These are phyloP conservation scores for Zymoseptoria ardabiliae DNA, from an alignment of 2,329 filamentous ascomycete genomes.

Conservation along the genomic window DNA sequence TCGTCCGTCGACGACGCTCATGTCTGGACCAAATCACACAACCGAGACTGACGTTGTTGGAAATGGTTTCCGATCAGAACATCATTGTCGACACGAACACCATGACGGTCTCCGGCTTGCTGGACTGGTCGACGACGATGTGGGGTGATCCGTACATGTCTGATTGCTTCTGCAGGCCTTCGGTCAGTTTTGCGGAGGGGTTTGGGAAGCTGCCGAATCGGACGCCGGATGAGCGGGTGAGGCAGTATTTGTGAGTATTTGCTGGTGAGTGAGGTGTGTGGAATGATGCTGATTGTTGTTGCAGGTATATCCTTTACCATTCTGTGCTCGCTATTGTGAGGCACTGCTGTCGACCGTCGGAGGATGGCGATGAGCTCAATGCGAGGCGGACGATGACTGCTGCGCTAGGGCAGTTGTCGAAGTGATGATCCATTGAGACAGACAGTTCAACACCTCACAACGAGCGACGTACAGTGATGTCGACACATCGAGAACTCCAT, in stretches of 20 bases:
- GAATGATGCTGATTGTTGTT: neutral
- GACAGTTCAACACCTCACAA: neutral
- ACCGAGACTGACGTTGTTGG: constrained; percentile 45
- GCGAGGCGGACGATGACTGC: constrained; percentile 34
- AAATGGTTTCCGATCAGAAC: constrained; percentile 43
- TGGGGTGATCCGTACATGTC: constrained; percentile 53
- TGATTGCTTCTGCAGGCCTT: constrained; percentile 40
- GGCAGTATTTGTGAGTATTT: constrained; percentile 37
- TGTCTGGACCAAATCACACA: constrained; percentile 45
- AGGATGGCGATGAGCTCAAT: constrained; percentile 35
- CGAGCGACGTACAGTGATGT: too few relatives aligned
- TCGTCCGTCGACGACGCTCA: constrained; percentile 38
- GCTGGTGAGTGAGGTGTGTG: neutral
- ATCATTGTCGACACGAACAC: constrained; percentile 43
- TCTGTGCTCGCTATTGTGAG: constrained; percentile 36
- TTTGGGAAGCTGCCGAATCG: constrained; percentile 33
- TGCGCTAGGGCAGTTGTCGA: constrained; percentile 14
- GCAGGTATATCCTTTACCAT: constrained; percentile 41
- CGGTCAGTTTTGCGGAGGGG: constrained; percentile 37
- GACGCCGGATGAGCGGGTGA: constrained; percentile 27
- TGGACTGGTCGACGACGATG: constrained; percentile 47
- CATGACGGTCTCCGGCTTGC: constrained; percentile 41
- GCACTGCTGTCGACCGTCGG: constrained; percentile 38
- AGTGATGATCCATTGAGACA: neutral
- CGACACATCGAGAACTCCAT: too few relatives aligned